Base-by-base conservation (phyloP, 2,329 filamentous ascomycete species). In the Pseudogymnoascus sp. region DNA sequence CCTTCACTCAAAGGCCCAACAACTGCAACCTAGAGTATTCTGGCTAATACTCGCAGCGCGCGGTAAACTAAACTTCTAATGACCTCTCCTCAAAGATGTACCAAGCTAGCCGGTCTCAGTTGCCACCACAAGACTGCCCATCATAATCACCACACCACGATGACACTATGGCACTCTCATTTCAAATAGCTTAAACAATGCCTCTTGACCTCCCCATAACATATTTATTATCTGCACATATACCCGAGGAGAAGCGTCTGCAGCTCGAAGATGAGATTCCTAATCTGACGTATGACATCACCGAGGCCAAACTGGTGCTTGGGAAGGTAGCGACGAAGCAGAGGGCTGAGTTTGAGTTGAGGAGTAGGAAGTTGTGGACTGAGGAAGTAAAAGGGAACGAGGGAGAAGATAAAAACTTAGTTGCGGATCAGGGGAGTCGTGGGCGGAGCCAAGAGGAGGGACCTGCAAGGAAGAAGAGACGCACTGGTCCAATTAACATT, bases 261-360 rank as follows among this genome's bases (percentile, higher is more conserved):
- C 75, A 80, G 34, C 73, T 91, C 12, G 88, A 92, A 72, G 82
- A 86, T 25, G 80, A 80, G 21, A 82, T 96, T 8, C 78, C 82
- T 3, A 76, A 77, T 0, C 72, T 95, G 62, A 93, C 90, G 0
- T 87, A 88, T 64, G 84, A 93, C 72, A 78, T 88, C 61, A 78
- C 80, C 12, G 88, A 93, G 73, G 91, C 91, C 0, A 80, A 83
- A 3, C 74, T 97, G 2, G 79, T 96, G 1, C 73, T 97, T 31
- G 91, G 89, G 1, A 90, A 87, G 67, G 81, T 96, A 36, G 80
- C 80, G 0, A 87, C 84, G 63, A 87, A 84, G 67, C 82, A 85
- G 69, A 83, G 93, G 16, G 91, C 91, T 0, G 80, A 84, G 56
- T 87, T 96, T 69, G 93, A 97, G 75, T 77, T 97, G 65, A 82